Base-by-base conservation (phyloP, 768 basidiomycete species). In the Lactarius vividus region DNA sequence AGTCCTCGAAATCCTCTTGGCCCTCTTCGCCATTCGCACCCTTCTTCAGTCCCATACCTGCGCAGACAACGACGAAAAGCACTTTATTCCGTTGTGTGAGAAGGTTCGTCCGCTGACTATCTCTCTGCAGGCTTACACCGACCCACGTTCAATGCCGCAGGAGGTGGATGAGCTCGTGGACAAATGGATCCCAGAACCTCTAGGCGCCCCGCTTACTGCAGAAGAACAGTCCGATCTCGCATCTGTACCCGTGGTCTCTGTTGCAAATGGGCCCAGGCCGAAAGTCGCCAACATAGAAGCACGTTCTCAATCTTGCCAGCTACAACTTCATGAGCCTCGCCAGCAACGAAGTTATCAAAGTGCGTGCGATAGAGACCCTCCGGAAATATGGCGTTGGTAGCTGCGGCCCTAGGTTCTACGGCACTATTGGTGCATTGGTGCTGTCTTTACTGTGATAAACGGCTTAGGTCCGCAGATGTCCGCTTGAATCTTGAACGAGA, bases 141-240 rank as follows among this genome's bases (percentile, higher is more conserved):
- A 63, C 46, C 42, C 18, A 7, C 13, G 18, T 67, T 40, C n/a
- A n/a, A 46, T 13, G 8, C 31, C 31, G 8, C 71, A 96, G 95
- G 97, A 99, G 88, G 86, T 98, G 52, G 88, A 98, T 74, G 96
- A 98, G 73, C 84, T 98, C 33, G 95, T 99, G 2, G 89, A 93
- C 59, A 96, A 98, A 76, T 99, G 94, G 94, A 79, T 79, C 3
- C 97, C 96, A 0, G 92, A 96, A 67, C 87, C 92, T 10, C 83
- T 98, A 11, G 87, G 83, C 4, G 83, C 81, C 44, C 85, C 90
- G 9, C 79, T 92, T 40, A 79, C 77, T 4, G 74, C 81, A 4
- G 77, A 79, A 52, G 90, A 95, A 67, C 79, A 84, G 59, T 77
- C 83, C 31, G 91, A 94, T 63, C 81, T 96, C 20, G 82, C 79